Base-by-base conservation (phyloP, 106 monocot genomes). In the Ottelia alismoides region DNA sequence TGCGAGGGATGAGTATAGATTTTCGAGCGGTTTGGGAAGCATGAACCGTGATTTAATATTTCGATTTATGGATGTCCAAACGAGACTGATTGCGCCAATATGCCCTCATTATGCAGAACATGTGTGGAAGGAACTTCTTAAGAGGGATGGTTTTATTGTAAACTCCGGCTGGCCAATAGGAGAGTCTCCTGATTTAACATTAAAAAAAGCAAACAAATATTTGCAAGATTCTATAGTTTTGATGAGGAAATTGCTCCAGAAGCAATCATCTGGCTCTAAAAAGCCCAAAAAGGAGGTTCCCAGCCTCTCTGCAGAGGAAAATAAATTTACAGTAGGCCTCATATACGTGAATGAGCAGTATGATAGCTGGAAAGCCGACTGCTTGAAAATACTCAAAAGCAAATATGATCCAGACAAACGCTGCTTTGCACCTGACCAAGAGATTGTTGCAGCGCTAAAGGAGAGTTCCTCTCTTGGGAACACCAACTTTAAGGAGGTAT, bases 21-120 rank as follows among this genome's bases (percentile, higher is more conserved):
- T 92, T 40, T 92, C 91, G 27, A 85, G 91, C 62, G 85, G 85
- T 31, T 62, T 73, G 30, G 78, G 61, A 31, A 81, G 76, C 31
- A 92, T 92, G 91, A 81, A 85, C 31, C 64, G 48, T 47, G 81
- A 85, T 28, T 56, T 92, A 11, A 56, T 92, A 48, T 70, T 49
- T 65, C 61, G 57, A 47, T 92, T 92, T 60, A 92, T 92, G 76
- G 91, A 92, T 53, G 78, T 81, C 18, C 91, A 92, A 31, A 92
- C 91, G 9, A 59, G 84, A 54, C 66, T 92, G 51, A n/a, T 92
- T 18, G 47, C 81, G 50, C 91, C 91, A 1, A 85, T 92, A 58
- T 92, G 81, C 32, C 91, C 91, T 22, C 85, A 92, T 24, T 92
- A 85, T 61, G 78, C 81, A 0, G 91, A 92, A 63, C 71, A 85